Evolutionary conservation across 2,329 filamentous ascomycete species (phyloP).

Genomic region (Annulohypoxylon truncatum): DNA sequence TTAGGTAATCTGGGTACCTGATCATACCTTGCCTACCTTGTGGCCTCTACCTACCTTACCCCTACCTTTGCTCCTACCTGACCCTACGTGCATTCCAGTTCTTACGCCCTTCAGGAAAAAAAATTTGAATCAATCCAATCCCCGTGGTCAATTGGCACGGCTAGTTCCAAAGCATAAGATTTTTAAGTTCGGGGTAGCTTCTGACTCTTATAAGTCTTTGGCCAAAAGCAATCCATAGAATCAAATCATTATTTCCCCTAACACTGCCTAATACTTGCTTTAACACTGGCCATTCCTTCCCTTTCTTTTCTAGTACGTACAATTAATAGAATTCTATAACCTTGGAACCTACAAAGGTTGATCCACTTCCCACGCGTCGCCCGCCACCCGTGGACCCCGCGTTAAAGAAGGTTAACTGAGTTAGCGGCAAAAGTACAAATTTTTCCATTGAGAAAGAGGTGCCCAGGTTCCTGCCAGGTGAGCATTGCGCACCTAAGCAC

Average conservation of each 20-base stretch:
- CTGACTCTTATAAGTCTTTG: slow-evolving; percentile 13
- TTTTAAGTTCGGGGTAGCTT: slow-evolving; percentile 21
- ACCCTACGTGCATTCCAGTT: slow-evolving; percentile 39
- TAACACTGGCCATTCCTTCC: background rate
- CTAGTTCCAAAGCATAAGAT: background rate
- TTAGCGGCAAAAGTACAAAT: slow-evolving; percentile 40
- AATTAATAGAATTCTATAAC: background rate
- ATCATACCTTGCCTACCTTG: slow-evolving; percentile 9
- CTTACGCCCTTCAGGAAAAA: slow-evolving; percentile 29
- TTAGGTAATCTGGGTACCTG: slow-evolving; percentile 38
- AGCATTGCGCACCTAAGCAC: background rate
- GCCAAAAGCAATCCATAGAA: background rate
- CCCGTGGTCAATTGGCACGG: slow-evolving; percentile 37
- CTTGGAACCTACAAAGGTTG: slow-evolving; percentile 3
- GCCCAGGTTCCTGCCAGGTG: background rate
- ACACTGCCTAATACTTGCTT: background rate
- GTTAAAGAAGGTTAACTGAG: slow-evolving; percentile 9
- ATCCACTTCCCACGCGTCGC: slow-evolving; percentile 29
- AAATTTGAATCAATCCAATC: slow-evolving; percentile 25
- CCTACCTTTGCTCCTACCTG: slow-evolving; percentile 14
- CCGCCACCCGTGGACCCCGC: slow-evolving; percentile 27
- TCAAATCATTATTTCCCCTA: background rate
- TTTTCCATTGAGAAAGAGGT: slow-evolving; percentile 23
- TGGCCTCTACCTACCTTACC: background rate
- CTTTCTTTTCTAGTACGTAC: slow-evolving; percentile 1